A percentile compares a stretch with the other conserved stretches of the same genome.
phyloP scores from a whole-genome alignment of 2,329 filamentous ascomycete species.

The Xylariaceae sp. region DNA sequence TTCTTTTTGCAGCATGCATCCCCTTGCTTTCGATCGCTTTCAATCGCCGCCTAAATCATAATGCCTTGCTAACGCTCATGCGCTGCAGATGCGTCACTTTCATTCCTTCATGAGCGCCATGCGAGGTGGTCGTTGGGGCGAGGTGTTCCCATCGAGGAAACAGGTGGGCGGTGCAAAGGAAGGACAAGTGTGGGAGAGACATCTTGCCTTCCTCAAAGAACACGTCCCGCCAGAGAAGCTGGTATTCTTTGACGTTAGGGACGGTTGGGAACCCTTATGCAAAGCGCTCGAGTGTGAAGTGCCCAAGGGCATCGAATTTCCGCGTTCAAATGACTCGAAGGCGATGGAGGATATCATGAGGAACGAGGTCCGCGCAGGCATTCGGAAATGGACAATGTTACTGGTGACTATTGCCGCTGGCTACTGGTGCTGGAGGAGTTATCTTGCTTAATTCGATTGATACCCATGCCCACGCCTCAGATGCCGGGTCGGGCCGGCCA shows the following conservation, averaged over 20 bases:
- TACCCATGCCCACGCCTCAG: not conserved
- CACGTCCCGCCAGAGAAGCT: constrained; percentile 23
- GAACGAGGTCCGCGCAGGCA: constrained; percentile 19
- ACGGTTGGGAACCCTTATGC: constrained; percentile 24
- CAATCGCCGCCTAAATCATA: not conserved
- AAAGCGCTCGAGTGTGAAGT: constrained; percentile 21
- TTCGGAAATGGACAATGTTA: constrained; percentile 21
- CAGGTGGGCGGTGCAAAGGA: constrained; percentile 6
- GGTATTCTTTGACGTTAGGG: constrained; percentile 25
- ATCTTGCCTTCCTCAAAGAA: constrained; percentile 24
- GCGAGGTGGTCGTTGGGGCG: constrained; percentile 21
- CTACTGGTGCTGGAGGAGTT: constrained; percentile 14
- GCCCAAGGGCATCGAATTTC: constrained; percentile 23
- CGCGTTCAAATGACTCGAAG: constrained; percentile 23
- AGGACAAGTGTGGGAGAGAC: constrained; percentile 21
- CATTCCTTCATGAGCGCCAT: constrained; percentile 17
- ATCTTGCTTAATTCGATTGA: constrained; percentile 14
- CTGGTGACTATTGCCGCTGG: constrained; percentile 13
- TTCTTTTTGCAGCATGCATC: not conserved
- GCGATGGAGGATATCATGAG: constrained; percentile 24
- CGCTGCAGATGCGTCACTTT: constrained; percentile 22
- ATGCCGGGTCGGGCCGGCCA: not conserved
- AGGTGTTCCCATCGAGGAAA: constrained; percentile 21
- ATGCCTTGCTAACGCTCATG: constrained; percentile 3
- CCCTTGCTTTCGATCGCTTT: not conserved